A percentile compares a stretch with the other conserved stretches of the same genome.
These are phyloP conservation scores for Thelonectria rubi DNA, from an alignment of 2,329 filamentous ascomycete species.

Conservation along the genomic window DNA sequence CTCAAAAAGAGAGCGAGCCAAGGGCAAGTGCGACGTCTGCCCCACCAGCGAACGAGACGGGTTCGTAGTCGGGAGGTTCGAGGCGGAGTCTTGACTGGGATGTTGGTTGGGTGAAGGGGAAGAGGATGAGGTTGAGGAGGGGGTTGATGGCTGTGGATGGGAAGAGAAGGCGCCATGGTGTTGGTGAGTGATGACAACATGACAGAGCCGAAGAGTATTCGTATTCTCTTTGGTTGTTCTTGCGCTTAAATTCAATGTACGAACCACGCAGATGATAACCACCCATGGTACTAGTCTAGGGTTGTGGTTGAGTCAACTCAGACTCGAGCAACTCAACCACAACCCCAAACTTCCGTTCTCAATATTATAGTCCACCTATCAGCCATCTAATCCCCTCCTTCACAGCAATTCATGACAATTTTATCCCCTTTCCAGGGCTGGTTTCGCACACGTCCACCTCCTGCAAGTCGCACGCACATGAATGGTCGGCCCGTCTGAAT, in stretches of 20 bases:
- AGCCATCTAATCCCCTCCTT: not conserved
- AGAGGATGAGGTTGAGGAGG: slow-evolving; percentile 6
- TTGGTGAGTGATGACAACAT: slow-evolving; percentile 10
- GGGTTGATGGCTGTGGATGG: not conserved
- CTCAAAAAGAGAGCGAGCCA: slow-evolving; percentile 21
- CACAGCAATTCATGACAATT: not conserved
- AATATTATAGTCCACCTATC: too few relatives aligned
- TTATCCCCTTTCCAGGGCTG: not conserved
- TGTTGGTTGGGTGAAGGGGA: not conserved
- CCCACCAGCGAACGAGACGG: slow-evolving; percentile 23
- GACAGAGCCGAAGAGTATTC: too few relatives aligned
- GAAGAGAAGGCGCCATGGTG: not conserved
- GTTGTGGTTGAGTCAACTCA: too few relatives aligned
- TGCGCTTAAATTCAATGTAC: too few relatives aligned
- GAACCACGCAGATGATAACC: too few relatives aligned
- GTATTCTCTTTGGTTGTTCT: too few relatives aligned
- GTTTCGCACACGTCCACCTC: slow-evolving; percentile 4
- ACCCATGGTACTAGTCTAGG: too few relatives aligned
- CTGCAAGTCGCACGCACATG: slow-evolving; percentile 9
- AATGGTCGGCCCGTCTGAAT: slow-evolving; percentile 12
- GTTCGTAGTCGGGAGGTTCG: slow-evolving; percentile 10
- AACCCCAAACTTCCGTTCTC: too few relatives aligned
- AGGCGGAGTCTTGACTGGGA: slow-evolving; percentile 13
- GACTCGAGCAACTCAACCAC: too few relatives aligned
- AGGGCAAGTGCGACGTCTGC: slow-evolving; percentile 23